These are phyloP conservation scores for Noccaea bulbosa DNA, from an alignment of 345 rosid species.

Conservation along the genomic window DNA sequence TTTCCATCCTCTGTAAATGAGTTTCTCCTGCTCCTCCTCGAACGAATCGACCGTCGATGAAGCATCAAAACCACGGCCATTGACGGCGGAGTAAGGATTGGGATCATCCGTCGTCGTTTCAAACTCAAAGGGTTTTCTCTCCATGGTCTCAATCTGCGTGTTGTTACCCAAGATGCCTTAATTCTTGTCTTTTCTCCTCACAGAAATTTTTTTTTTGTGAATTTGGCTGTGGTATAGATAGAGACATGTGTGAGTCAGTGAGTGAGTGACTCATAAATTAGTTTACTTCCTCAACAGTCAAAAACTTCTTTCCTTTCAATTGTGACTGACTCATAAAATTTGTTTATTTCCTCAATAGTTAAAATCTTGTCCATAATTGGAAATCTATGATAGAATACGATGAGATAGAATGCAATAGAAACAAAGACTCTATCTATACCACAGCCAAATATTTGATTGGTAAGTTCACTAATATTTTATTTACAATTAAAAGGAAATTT, in stretches of 20 bases:
- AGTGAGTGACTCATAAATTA: conserved; percentile 3
- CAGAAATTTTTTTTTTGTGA: too few species aligned
- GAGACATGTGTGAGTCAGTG: conserved; percentile 38
- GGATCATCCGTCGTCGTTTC: conserved; percentile 26
- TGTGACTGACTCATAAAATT: background rate
- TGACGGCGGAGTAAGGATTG: conserved; percentile 39
- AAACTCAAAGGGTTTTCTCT: conserved; percentile 44
- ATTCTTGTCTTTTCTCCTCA: conserved; percentile 27
- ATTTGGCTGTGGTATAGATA: conserved; percentile 28
- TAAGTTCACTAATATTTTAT: too few species aligned
- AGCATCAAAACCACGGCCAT: conserved; percentile 29
- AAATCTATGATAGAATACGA: too few species aligned
- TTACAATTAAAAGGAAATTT: too few species aligned
- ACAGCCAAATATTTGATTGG: too few species aligned
- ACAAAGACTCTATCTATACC: too few species aligned
- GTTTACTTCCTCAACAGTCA: too few species aligned
- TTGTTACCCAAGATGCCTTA: conserved; percentile 4
- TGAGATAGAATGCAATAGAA: too few species aligned
- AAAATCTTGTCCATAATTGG: too few species aligned
- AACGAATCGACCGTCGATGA: conserved; percentile 25
- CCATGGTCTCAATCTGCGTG: conserved; percentile 34
- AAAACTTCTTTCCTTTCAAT: background rate
- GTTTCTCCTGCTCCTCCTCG: conserved; percentile 41
- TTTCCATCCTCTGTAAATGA: conserved; percentile 73
- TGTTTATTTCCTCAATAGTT: too few species aligned